Evolutionary conservation across 129 eudicot genomes (phyloP).

Genomic region (Solidago caesia): DNA sequence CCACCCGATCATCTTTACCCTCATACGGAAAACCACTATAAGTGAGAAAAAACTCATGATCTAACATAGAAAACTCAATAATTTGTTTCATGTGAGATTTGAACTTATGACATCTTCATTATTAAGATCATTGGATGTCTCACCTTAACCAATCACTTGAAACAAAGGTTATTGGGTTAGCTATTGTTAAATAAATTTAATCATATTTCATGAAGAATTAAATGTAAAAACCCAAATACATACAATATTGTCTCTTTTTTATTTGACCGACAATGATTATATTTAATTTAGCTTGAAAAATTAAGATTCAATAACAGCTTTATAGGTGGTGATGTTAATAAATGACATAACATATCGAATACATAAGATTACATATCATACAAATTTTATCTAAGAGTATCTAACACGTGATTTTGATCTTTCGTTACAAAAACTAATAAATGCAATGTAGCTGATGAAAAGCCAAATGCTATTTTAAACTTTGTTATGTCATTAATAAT

Average conservation of each 20-base stretch:
- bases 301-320: neutral
- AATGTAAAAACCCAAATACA: neutral
- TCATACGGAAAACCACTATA: too few relatives aligned
- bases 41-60: too few relatives aligned
- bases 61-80: too few relatives aligned
- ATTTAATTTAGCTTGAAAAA: neutral
- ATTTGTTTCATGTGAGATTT: too few relatives aligned
- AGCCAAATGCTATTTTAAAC: neutral
- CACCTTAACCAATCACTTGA: too few relatives aligned
- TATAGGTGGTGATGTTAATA: neutral
- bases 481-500: too few relatives aligned
- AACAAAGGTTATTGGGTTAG: neutral
- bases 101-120: too few relatives aligned
- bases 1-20: too few relatives aligned
- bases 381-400: neutral
- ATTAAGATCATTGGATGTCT: too few relatives aligned
- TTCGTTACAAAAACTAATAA: neutral
- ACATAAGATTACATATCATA: neutral
- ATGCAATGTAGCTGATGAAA: neutral
- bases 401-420: neutral
- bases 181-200: neutral
- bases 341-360: neutral
- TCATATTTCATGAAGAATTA: neutral
- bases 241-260: neutral
- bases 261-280: slow-evolving; percentile 18